Base-by-base conservation (phyloP, 2,329 filamentous ascomycete genomes). In the Pseudocercospora crystallina region DNA sequence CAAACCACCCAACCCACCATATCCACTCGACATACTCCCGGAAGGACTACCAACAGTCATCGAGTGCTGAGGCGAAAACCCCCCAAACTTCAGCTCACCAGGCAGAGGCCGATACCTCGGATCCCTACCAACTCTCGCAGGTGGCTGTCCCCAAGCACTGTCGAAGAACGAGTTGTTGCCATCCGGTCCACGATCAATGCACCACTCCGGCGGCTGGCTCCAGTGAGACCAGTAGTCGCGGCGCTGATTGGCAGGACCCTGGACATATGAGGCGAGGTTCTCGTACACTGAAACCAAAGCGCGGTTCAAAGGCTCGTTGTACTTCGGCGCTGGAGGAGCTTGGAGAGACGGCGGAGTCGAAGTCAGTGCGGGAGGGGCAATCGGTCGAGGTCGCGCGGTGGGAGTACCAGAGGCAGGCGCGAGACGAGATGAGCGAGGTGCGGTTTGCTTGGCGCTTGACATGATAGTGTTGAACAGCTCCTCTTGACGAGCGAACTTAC, bases 91-190 rank as follows among this genome's bases (percentile, higher is more conserved):
- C 39, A 56, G 39, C 35, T 61, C 59, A 17, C 55, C 55, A 9
- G 52, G 57, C 36, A 63, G 39, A 15, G 53, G 56, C 37, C 65
- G 57, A 49, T 70, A 70, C 43, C 69, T 57, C 13, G 65, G 60
- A 60, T 71, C 69, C 43, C 69, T 59, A 12, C 69, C 69, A 8
- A 72, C 61, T 35, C 69, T 53, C 48, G 63, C 64, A 5, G 69
- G 69, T 36, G 68, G 67, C 54, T 61, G 54, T 12, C 67, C 68
- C 66, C 68, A 70, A 11, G 65, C 63, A 20, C 64, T 63, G 38
- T 70, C 70, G 49, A 69, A 75, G 64, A 74, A 75, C 40, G 69
- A 73, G 15, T 66, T 64, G 50, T 71, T 71, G 11, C 69, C 71
- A 8, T 62, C 61, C 2, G 60, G 56, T 38, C 64, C 61, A 30